phyloP scores from a whole-genome alignment of 306 rosid species.

The Gynostemma pentaphyllum region DNA sequence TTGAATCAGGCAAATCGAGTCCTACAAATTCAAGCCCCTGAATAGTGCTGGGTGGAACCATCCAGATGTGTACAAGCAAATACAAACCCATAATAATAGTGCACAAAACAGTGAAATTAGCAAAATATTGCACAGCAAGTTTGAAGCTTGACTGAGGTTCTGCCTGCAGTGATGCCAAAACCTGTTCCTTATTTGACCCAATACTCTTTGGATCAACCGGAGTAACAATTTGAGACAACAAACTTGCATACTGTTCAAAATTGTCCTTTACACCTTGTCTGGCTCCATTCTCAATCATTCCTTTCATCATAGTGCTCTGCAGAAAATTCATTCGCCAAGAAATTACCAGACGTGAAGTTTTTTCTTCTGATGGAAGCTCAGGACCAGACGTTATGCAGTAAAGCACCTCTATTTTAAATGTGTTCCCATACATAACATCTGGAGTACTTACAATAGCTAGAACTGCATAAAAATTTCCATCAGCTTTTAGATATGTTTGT shows the following conservation, averaged over 20 bases:
- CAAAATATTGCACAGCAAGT: conserved; percentile 72
- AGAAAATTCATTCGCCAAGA: conserved; percentile 84
- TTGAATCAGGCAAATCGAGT: conserved; percentile 92
- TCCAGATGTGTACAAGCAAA: conserved; percentile 69
- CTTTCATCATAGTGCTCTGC: conserved; percentile 97
- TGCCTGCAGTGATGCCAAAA: conserved; percentile 67
- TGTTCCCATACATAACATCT: conserved; percentile 79
- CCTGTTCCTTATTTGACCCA: conserved; percentile 73
- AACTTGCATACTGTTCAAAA: conserved; percentile 53
- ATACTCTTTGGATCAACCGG: conserved; percentile 73
- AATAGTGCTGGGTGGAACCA: conserved; percentile 56
- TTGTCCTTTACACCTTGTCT: conserved; percentile 86
- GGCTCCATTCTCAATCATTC: conserved; percentile 89
- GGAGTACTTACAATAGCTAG: conserved; percentile 62
- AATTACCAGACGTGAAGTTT: conserved; percentile 59
- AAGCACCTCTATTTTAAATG: conserved; percentile 62
- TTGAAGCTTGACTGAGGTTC: conserved; percentile 59
- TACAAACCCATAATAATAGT: conserved; percentile 61
- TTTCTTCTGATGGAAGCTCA: conserved; percentile 68
- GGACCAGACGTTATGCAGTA: conserved; percentile 79
- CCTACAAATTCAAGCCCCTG: conserved; percentile 93
- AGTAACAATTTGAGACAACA: conserved; percentile 53
- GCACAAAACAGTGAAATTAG: conserved; percentile 56
- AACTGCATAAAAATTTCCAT: conserved; percentile 60
- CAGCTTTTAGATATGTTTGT: conserved; percentile 73